Evolutionary conservation across 2,329 filamentous ascomycete species (phyloP), one percentile per base, ranked within the genome.

Genomic region (Cladophialophora yegresii): DNA sequence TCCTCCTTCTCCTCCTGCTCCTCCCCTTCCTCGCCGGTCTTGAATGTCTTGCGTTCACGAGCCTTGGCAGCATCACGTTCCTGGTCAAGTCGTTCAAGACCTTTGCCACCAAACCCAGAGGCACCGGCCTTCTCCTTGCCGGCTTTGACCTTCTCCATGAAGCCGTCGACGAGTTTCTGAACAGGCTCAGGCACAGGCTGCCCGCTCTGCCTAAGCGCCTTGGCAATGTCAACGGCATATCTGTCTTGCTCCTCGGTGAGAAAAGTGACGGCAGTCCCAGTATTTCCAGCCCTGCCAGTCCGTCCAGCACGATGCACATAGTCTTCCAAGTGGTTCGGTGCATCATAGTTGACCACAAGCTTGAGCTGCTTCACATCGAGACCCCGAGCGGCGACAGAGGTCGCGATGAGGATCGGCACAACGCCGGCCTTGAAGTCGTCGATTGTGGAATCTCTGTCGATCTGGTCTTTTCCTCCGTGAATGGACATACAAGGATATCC

Each of bases 281-380:
- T 47, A 20, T 67, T 68, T 12, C 95, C 95, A 58, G 95, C 95
- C 75, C 95, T 89, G 61, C 95, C 95, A 2, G 95, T 99, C 75
- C 93, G 87, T 65, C 95, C 95, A 77, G 98, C 98, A 50, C 95
- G 89, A 79, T 99, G 95, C 36, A 99, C 95, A 73, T 98, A 98
- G 74, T 99, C 95, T 77, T 98, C 93, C 54, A 69, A 56, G 62
- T 71, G 69, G 63, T 71, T 71, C 13, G 70, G 70, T 4, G 68
- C 69, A 45, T 71, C 70, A 58, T 69, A 71, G 59, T 71, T 71
- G 78, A 99, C 88, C 8, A 99, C 95, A 33, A 98, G 84, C 77
- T 96, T 97, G 36, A 99, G 83, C 75, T 96, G 92, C 78, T 97
- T 96, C 51, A 99, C 93, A 75, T 99, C 95, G 47, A 99, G 82